These are phyloP conservation scores for Grosmannia serpens DNA, from an alignment of 2,329 filamentous ascomycete species.

Conservation along the genomic window DNA sequence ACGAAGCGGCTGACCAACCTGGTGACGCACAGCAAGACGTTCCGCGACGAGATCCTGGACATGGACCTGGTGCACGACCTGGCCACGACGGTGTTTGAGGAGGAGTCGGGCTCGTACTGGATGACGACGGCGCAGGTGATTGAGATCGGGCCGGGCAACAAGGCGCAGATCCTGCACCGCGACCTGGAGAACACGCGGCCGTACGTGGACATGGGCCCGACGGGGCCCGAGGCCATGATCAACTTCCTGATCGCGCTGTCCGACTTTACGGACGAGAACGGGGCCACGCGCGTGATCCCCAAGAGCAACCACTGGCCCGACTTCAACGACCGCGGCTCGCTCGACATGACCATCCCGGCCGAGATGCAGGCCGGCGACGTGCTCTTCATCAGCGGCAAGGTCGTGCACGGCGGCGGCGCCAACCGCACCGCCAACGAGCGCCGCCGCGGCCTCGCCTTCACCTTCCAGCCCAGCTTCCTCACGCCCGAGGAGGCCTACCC, in stretches of 20 bases:
- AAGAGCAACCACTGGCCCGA: conserved; percentile 17
- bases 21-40: conserved; percentile 15
- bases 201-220: conserved; percentile 16
- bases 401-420: conserved; percentile 20
- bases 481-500: conserved; percentile 19
- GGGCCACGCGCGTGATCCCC: conserved; percentile 20
- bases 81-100: conserved; percentile 14
- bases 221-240: conserved; percentile 14
- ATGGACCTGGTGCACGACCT: conserved; percentile 18
- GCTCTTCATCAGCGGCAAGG: conserved; percentile 20
- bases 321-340: conserved; percentile 9
- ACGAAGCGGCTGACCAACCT: conserved; percentile 17
- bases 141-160: conserved; percentile 14
- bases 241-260: conserved; percentile 17
- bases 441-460: conserved; percentile 14
- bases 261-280: conserved; percentile 18
- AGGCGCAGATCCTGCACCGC: conserved; percentile 18
- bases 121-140: conserved; percentile 15
- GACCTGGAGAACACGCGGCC: conserved; percentile 15
- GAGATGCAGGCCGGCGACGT: conserved; percentile 20
- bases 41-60: conserved; percentile 18
- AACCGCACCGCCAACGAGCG: conserved; percentile 12
- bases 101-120: conserved; percentile 18
- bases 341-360: conserved; percentile 10
- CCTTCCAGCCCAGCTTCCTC: conserved; percentile 17